Base-by-base conservation (phyloP, 768 basidiomycete species). In the Agaricus subrufescens region DNA sequence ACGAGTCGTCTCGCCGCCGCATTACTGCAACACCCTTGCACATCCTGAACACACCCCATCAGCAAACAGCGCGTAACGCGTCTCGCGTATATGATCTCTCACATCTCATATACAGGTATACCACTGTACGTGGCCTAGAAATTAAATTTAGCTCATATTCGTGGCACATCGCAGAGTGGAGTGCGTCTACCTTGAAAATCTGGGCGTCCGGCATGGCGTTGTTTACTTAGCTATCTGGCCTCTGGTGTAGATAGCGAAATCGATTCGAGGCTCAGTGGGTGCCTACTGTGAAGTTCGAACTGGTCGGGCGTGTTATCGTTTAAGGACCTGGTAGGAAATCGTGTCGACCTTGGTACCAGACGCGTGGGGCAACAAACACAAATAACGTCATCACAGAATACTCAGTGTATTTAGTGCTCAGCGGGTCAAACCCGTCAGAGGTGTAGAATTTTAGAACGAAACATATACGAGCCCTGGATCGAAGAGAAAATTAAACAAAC, bases 11-110 rank as follows among this genome's bases (percentile, higher is more conserved):
- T 68, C 94, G 88, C 65, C 97, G 83, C 47, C 96, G 85, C 97
- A 99, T 99, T 59, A 98, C 94, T 52, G 97, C 96, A 67, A 98
- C 91, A 52, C 90, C 87, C 68, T 93, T 92, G 75, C 86, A 90
- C 87, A 94, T 91, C 90, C 91, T 46, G 19, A 39, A 40, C 10
- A 23, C 42, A 37, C 73, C 65, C 62, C 65, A 60, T 59, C 47
- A 63, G 60, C 70, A 61, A 75, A 69, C 59, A 65, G 64, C 69
- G 71, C 69, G 65, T 66, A 61, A 52, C n/a, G 34, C 34, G 63
- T 46, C 53, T 66, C 72, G 73, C 65, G 75, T 69, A 67, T 59
- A 67, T 62, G 49, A 49, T 29, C 38, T 76, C 88, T 66, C 68
- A 92, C 91, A 94, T 92, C 73, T 94, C 91, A 63, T 91, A 94